phyloP scores from a whole-genome alignment of 1,284 basidiomycete genomes.

The Ganoderma sinense region DNA sequence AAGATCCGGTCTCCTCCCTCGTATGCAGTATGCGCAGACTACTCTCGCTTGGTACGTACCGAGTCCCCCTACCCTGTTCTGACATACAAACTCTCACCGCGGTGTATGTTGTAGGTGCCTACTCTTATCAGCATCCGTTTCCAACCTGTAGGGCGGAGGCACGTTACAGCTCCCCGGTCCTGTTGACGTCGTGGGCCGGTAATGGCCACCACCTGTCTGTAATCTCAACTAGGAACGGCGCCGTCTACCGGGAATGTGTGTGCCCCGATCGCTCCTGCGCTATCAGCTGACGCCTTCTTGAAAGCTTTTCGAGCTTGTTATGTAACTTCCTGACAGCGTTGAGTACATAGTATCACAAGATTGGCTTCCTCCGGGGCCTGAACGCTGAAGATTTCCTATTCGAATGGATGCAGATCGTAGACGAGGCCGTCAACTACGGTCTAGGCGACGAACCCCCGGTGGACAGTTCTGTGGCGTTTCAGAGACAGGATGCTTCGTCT shows the following conservation, averaged over 20 bases:
- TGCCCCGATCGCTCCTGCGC: neutral
- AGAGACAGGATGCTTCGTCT: neutral
- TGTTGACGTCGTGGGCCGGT: slow-evolving; percentile 25
- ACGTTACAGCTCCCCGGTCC: slow-evolving; percentile 32
- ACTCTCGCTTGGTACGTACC: slow-evolving; percentile 35
- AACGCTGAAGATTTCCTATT: slow-evolving; percentile 16
- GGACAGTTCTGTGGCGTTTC: neutral
- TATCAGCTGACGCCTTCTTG: neutral
- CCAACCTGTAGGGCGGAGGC: slow-evolving; percentile 31
- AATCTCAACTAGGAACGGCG: slow-evolving; percentile 20
- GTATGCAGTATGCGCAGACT: slow-evolving; percentile 33
- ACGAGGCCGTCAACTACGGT: slow-evolving; percentile 37
- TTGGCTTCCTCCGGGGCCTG: slow-evolving; percentile 6
- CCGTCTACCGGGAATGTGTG: neutral
- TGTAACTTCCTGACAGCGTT: slow-evolving; percentile 29
- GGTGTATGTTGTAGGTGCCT: slow-evolving; percentile 8
- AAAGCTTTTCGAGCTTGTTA: neutral
- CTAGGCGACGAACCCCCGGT: slow-evolving; percentile 27
- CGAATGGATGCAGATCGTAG: slow-evolving; percentile 37
- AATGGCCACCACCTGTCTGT: slow-evolving; percentile 30
- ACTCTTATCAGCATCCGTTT: slow-evolving; percentile 7
- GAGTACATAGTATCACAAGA: slow-evolving; percentile 13
- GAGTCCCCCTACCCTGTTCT: neutral
- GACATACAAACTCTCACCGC: neutral
- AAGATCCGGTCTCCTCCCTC: slow-evolving; percentile 18